These are phyloP conservation scores for Cyberlindnera japonica DNA, from an alignment of 805 yeast species.

Conservation along the genomic window DNA sequence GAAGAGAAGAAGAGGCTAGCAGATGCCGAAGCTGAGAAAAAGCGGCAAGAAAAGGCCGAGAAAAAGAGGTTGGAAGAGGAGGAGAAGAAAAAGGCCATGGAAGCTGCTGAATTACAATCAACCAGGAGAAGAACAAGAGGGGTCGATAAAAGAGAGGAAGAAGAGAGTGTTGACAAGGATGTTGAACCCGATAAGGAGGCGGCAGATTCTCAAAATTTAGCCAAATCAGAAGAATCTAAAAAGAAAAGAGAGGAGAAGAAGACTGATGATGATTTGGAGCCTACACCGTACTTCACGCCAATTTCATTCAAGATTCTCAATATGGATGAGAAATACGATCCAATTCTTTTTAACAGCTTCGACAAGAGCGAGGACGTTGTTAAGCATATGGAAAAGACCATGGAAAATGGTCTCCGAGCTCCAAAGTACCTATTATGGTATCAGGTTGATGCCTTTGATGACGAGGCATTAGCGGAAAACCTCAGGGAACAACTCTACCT, in stretches of 20 bases:
- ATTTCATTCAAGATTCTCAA: conserved; percentile 61
- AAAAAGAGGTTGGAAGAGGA: conserved; percentile 14
- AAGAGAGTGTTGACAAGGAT: conserved; percentile 4
- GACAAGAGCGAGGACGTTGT: conserved; percentile 52
- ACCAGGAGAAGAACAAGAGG: conserved; percentile 12
- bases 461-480: conserved; percentile 61
- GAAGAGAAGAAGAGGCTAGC: conserved; percentile 27
- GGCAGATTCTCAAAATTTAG: not conserved
- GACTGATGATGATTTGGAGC: conserved; percentile 29
- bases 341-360: conserved; percentile 65
- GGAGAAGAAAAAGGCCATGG: conserved; percentile 19
- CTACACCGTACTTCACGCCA: conserved; percentile 47
- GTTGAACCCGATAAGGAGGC: not conserved
- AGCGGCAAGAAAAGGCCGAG: conserved; percentile 12
- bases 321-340: conserved; percentile 63
- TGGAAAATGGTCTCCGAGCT: conserved; percentile 57
- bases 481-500: conserved; percentile 53
- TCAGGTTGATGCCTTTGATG: conserved; percentile 72
- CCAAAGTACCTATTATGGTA: conserved; percentile 74
- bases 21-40: conserved; percentile 13
- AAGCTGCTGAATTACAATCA: conserved; percentile 16
- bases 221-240: conserved; percentile 16
- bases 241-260: conserved; percentile 12
- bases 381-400: conserved; percentile 54
- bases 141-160: conserved; percentile 9